Evolutionary conservation across 495 filamentous ascomycete genomes (phyloP), one percentile per base, ranked within the genome.

Genomic region (Lepraria neglecta): DNA sequence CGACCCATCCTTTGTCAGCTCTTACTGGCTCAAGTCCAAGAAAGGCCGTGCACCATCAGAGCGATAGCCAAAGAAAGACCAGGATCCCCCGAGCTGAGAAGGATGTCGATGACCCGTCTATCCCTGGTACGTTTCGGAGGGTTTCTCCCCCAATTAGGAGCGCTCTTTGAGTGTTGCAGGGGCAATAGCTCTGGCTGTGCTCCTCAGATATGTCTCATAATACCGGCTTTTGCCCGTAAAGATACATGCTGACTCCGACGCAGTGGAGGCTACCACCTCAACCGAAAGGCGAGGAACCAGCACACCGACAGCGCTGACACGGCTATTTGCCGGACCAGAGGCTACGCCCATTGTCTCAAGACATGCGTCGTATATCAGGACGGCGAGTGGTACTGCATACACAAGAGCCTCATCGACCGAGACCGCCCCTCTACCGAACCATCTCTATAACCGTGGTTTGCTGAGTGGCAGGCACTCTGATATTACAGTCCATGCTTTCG

Each of bases 361-460:
- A 27, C 68, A 69, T 58, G 61, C 67, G 35, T 74, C 68, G 6
- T 70, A 70, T 45, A 71, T 69, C 17, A 65, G 68, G n/a, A 69
- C 68, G 0, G 19, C 55, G 0, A 70, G 68, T 42, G 65, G 67
- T 35, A 70, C 64, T 2, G 55, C 68, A 60, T 65, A 74, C 65
- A 65, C 71, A 47, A 60, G 73, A 70, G 62, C 64, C 62, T 28
- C 70, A 53, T 62, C 73, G 12, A 68, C 71, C 5, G 77, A 80
- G 46, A 67, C 72, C 24, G 72, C 77, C 14, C 75, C 77, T 40
- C 71, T 84, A 28, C 78, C 80, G 3, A 74, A 78, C 28, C 83
- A 84, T 65, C 72, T 84, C 35, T 83, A 81, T 67, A 79, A 71
- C 27, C 77, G 81, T n/a, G 82, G 82, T 14, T 73, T 84, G 51